Percentiles rank a stretch among this genome's conserved stretches.
Conservation (phyloP, 352 stramenopile genomes). For the Globisporangium middletonii region DNA sequence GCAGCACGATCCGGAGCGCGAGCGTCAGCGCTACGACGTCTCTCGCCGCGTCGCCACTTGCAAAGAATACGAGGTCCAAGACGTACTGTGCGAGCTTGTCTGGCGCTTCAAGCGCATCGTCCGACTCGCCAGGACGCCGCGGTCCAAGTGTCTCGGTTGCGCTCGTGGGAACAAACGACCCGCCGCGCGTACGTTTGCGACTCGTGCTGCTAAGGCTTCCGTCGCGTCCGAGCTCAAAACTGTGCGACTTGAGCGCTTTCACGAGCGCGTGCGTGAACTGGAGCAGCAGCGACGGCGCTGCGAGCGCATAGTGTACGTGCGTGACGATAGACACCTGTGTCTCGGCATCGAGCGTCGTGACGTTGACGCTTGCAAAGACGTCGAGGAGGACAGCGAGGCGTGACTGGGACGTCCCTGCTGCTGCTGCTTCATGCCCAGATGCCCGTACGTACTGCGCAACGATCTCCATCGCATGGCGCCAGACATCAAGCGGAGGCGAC, state of each 20-base stretch:
- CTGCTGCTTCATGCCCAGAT: neutral
- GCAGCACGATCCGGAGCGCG: constrained; percentile 37
- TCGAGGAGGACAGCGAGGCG: constrained; percentile 5
- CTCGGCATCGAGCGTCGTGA: constrained; percentile 1
- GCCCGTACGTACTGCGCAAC: constrained; percentile 8
- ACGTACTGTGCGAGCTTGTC: constrained; percentile 39
- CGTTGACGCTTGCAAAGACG: constrained; percentile 10
- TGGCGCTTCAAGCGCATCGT: constrained; percentile 5
- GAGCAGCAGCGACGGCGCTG: constrained; percentile 9
- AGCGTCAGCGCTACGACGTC: constrained; percentile 26
- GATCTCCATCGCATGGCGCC: constrained; percentile 7
- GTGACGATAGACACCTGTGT: constrained; percentile 4
- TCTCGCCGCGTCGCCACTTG: constrained; percentile 19
- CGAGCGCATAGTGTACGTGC: constrained; percentile 11
- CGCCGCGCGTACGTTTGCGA: constrained; percentile 11
- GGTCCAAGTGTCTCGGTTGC: neutral
- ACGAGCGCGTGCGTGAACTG: constrained; percentile 11
- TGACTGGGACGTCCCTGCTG: constrained; percentile 1
- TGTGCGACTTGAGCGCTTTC: constrained; percentile 11
- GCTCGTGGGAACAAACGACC: constrained; percentile 2
- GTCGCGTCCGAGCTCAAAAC: constrained; percentile 10
- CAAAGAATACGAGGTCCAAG: constrained; percentile 34
- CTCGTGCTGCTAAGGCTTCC: constrained; percentile 13
- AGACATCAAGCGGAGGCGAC: constrained; percentile 2
- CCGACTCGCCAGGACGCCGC: neutral